A percentile compares a stretch with the other conserved stretches of the same genome.
These are phyloP conservation scores for Fusarium sp. DNA, from an alignment of 2,329 filamentous ascomycete species.

Conservation along the genomic window DNA sequence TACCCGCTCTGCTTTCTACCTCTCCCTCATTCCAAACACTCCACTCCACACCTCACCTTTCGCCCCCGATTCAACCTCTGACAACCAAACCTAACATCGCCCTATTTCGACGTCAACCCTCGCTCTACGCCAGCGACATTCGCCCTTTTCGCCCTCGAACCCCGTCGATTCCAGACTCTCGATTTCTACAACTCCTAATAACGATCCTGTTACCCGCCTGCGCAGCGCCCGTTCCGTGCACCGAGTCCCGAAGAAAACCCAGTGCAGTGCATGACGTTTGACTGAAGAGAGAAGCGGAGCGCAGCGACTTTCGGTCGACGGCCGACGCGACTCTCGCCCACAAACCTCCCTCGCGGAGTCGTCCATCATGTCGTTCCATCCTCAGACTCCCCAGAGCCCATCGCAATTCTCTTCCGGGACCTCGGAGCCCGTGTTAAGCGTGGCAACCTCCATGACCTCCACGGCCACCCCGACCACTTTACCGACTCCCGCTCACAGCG, in stretches of 20 bases:
- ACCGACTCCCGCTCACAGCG: constrained; percentile 73
- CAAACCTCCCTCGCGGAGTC: constrained; percentile 52
- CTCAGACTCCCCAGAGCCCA: constrained; percentile 76
- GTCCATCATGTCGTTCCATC: constrained; percentile 74
- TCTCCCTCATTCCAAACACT: constrained; percentile 50
- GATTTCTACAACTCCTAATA: constrained; percentile 10
- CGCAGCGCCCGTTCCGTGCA: constrained; percentile 33
- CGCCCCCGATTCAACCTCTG: constrained; percentile 49
- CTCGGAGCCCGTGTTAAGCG: constrained; percentile 65
- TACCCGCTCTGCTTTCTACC: constrained; percentile 24
- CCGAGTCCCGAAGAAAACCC: constrained; percentile 46
- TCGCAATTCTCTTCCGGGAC: constrained; percentile 71
- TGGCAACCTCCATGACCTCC: constrained; percentile 65
- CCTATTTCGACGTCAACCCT: constrained; percentile 45
- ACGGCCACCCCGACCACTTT: constrained; percentile 66
- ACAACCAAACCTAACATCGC: constrained; percentile 46
- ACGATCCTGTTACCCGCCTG: constrained; percentile 30
- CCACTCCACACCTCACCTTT: constrained; percentile 49
- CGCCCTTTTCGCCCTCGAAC: constrained; percentile 38
- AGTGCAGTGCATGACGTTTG: constrained; percentile 51
- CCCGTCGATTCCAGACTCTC: constrained; percentile 30
- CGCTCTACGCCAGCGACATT: constrained; percentile 45
- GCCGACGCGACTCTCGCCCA: constrained; percentile 52
- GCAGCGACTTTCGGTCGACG: constrained; percentile 53
- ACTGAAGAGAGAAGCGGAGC: constrained; percentile 50